phyloP scores from a whole-genome alignment of 495 filamentous ascomycete genomes.

The Platismatia glauca region DNA sequence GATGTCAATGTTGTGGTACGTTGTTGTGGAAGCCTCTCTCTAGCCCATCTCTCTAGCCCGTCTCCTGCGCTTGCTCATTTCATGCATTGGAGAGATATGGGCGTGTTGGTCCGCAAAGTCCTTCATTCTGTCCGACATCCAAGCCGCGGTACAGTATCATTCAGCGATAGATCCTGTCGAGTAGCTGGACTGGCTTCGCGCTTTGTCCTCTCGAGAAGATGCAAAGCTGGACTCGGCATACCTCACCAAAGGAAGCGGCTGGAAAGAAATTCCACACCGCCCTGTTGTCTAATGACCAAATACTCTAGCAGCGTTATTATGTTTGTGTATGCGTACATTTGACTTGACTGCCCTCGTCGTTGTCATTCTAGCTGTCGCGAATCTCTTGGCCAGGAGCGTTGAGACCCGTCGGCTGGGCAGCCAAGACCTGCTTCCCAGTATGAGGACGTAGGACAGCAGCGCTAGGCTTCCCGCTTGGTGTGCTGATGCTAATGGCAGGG shows the following conservation, averaged over 20 bases:
- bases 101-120: not conserved
- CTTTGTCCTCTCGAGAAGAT: not conserved
- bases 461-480: slow-evolving; percentile 90
- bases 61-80: not conserved
- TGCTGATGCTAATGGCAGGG: slow-evolving; percentile 74
- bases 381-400: slow-evolving; percentile 31
- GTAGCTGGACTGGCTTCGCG: not conserved
- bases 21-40: not conserved
- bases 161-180: not conserved
- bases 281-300: not conserved
- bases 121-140: not conserved
- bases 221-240: not conserved
- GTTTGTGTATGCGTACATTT: slow-evolving; percentile 2
- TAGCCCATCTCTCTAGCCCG: not conserved
- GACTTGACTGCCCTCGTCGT: slow-evolving; percentile 2
- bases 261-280: not conserved
- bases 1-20: not conserved
- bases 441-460: slow-evolving; percentile 68
- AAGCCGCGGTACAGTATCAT: not conserved
- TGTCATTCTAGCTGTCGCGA: slow-evolving; percentile 1
- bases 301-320: slow-evolving; percentile 4
- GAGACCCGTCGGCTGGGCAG: slow-evolving; percentile 41
- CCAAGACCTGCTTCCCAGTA: slow-evolving; percentile 59
- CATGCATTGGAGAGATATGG: not conserved
- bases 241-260: not conserved